phyloP scores from a whole-genome alignment of 306 rosid species.

The Prunus kanzakura region DNA sequence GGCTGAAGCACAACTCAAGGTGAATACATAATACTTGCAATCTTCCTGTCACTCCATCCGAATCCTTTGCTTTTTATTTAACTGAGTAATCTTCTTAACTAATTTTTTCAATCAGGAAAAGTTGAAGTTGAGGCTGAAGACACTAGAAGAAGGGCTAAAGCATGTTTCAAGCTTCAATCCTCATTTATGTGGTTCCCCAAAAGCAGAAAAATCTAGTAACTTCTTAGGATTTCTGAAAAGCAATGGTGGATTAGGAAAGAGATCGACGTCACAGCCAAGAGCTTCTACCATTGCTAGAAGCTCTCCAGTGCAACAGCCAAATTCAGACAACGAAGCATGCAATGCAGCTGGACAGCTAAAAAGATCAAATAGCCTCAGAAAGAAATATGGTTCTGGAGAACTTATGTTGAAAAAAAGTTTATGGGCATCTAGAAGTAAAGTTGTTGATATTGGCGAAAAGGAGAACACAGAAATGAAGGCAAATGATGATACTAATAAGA shows the following conservation, averaged over 20 bases:
- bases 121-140: constrained; percentile 77
- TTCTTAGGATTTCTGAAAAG: constrained; percentile 64
- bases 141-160: constrained; percentile 84
- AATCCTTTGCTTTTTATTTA: neutral
- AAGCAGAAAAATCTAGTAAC: constrained; percentile 50
- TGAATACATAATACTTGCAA: constrained; percentile 16
- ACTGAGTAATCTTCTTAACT: neutral
- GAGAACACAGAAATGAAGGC: constrained; percentile 38
- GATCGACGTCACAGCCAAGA: constrained; percentile 78
- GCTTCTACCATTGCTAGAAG: constrained; percentile 38
- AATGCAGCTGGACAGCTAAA: constrained; percentile 31
- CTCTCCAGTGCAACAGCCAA: constrained; percentile 45
- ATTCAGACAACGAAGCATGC: constrained; percentile 34
- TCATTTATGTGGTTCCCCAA: constrained; percentile 46
- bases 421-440: constrained; percentile 71
- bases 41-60: constrained; percentile 3
- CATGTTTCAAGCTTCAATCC: constrained; percentile 42
- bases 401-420: constrained; percentile 57
- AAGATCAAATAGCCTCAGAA: constrained; percentile 37
- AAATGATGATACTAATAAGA: constrained; percentile 18
- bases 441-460: constrained; percentile 62
- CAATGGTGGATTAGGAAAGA: constrained; percentile 58
- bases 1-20: constrained; percentile 96
- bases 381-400: constrained; percentile 42
- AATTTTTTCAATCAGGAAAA: constrained; percentile 54